These are phyloP conservation scores for Hyphopichia pseudoburtonii DNA, from an alignment of 1,139 yeast genomes.

Conservation along the genomic window DNA sequence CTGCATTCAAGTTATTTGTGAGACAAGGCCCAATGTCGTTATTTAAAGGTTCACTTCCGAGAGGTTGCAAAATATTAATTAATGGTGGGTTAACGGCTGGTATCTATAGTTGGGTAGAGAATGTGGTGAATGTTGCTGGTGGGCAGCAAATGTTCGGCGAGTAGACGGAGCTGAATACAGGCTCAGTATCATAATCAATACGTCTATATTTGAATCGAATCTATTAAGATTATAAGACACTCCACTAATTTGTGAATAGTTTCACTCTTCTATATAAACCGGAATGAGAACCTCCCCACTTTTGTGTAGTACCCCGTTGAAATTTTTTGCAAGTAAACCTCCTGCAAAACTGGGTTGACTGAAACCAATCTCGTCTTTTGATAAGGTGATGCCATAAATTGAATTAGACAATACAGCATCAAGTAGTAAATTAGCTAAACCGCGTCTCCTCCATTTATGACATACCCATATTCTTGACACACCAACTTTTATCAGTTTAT, in stretches of 20 bases:
- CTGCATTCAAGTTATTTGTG: conserved; percentile 69
- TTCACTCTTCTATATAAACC: conserved; percentile 39
- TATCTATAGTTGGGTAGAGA: conserved; percentile 63
- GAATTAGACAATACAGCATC: conserved; percentile 38
- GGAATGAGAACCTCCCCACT: conserved; percentile 52
- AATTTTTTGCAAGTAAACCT: conserved; percentile 49
- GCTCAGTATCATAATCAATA: too few relatives aligned
- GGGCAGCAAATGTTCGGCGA: conserved; percentile 50
- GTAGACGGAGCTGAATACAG: too few relatives aligned
- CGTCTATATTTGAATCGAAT: too few relatives aligned
- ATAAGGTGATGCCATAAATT: conserved; percentile 52
- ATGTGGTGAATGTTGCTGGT: conserved; percentile 46
- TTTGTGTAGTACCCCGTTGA: conserved; percentile 51
- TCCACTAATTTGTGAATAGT: too few relatives aligned
- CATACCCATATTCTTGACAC: conserved; percentile 67
- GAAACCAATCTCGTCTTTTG: conserved; percentile 53
- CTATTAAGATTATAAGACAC: too few relatives aligned
- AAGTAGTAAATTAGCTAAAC: conserved; percentile 48
- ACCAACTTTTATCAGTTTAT: conserved; percentile 42
- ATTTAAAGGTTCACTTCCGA: conserved; percentile 80
- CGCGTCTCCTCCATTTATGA: conserved; percentile 51
- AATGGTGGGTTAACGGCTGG: conserved; percentile 79
- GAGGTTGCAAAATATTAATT: conserved; percentile 74
- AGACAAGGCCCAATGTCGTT: conserved; percentile 65
- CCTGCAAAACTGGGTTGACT: conserved; percentile 74